Evolutionary conservation across 1,284 basidiomycete species (phyloP).

Genomic region (Fomes fomentarius): DNA sequence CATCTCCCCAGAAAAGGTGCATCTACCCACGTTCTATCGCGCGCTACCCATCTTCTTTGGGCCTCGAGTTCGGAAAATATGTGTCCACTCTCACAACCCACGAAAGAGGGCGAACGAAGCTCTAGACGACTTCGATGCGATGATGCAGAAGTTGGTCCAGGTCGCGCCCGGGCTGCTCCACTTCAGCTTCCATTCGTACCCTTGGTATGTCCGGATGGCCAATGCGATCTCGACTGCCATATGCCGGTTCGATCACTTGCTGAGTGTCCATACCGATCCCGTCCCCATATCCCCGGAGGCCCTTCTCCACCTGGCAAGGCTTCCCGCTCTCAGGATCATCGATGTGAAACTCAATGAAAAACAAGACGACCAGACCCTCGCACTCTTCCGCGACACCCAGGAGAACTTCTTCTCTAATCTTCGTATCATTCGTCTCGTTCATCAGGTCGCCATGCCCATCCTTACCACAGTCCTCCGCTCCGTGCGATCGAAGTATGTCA

Average conservation of each 20-base stretch:
- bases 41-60: neutral
- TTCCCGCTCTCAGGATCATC: neutral
- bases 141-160: neutral
- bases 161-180: neutral
- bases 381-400: neutral
- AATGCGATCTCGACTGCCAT: neutral
- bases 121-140: neutral
- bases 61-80: neutral
- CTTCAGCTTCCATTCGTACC: neutral
- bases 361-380: neutral
- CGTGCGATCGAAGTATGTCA: neutral
- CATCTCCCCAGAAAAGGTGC: neutral
- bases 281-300: neutral
- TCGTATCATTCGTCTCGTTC: neutral
- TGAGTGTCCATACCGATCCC: neutral
- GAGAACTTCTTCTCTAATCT: neutral
- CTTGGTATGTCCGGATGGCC: neutral
- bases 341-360: neutral
- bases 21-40: neutral
- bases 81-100: neutral
- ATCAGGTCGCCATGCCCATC: neutral
- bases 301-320: neutral
- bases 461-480: neutral
- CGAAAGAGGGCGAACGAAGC: neutral
- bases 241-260: neutral